phyloP scores from a whole-genome alignment of 2,329 filamentous ascomycete species.

The Grosmannia huntii region DNA sequence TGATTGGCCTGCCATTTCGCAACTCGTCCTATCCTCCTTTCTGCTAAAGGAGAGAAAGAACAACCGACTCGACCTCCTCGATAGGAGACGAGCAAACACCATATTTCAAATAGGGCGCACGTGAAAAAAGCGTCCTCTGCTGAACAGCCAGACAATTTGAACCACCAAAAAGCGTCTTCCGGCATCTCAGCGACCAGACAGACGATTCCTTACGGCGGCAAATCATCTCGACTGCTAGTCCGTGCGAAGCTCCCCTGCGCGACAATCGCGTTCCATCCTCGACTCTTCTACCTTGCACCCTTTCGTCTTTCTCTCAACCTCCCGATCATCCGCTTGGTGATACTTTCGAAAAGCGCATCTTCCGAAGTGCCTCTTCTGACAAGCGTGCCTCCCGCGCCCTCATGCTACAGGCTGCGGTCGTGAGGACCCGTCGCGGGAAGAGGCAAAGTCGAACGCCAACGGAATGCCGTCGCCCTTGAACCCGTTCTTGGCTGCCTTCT shows the following conservation, averaged over 20 bases:
- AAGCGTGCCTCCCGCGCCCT: background rate
- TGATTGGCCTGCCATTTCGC: background rate
- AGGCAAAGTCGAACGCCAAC: constrained; percentile 1
- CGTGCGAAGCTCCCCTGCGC: background rate
- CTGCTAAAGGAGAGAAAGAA: constrained; percentile 1
- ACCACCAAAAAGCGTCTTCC: background rate
- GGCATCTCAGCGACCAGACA: background rate
- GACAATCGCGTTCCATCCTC: background rate
- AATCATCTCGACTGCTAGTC: background rate
- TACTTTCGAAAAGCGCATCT: background rate
- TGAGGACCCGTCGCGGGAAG: constrained; percentile 4
- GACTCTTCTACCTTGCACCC: background rate
- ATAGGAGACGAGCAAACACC: background rate
- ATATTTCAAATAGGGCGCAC: background rate
- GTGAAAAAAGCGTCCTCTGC: background rate
- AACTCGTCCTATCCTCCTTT: background rate
- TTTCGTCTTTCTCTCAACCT: background rate
- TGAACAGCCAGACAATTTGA: background rate
- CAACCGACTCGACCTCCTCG: background rate
- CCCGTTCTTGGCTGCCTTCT: constrained; percentile 96
- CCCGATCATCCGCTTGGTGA: background rate
- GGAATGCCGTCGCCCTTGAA: constrained; percentile 56
- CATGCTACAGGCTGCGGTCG: constrained; percentile 2
- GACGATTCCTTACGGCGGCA: background rate
- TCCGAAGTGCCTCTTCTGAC: background rate